These are phyloP conservation scores for Moesziomyces sp. DNA, from an alignment of 1,284 basidiomycete species.

Conservation along the genomic window DNA sequence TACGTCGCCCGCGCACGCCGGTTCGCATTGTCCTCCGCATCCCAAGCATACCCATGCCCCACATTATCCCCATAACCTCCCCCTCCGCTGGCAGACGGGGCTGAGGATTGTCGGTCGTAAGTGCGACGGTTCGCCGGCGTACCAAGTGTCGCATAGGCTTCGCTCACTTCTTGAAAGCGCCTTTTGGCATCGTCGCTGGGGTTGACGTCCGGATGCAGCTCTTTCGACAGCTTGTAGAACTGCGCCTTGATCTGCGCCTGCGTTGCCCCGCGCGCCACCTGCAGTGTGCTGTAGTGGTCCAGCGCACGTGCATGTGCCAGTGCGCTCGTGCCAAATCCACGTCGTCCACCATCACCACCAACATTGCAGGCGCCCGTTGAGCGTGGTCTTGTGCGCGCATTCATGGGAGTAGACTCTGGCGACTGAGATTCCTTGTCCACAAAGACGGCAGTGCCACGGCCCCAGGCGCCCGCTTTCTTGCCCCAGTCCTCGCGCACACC, in stretches of 20 bases:
- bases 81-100: neutral
- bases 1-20: conserved; percentile 59
- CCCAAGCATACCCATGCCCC: conserved; percentile 31
- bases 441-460: conserved; percentile 68
- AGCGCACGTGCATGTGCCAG: neutral
- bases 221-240: conserved; percentile 66
- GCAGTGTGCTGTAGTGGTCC: conserved; percentile 51
- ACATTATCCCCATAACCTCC: conserved; percentile 25
- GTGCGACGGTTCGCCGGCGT: conserved; percentile 15
- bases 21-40: conserved; percentile 43
- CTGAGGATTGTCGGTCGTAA: conserved; percentile 23
- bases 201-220: conserved; percentile 65
- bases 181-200: conserved; percentile 59
- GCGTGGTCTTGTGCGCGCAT: too few species aligned
- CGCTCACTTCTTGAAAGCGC: conserved; percentile 63
- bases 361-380: too few species aligned
- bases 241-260: conserved; percentile 66
- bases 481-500: conserved; percentile 73
- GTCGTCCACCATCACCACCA: neutral
- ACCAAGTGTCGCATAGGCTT: conserved; percentile 62
- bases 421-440: conserved; percentile 66
- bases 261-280: conserved; percentile 43
- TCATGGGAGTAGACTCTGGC: neutral
- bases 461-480: conserved; percentile 70
- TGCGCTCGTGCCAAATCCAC: conserved; percentile 12